Evolutionary conservation across 768 basidiomycete genomes (phyloP).

Genomic region (Lactarius vividus): DNA sequence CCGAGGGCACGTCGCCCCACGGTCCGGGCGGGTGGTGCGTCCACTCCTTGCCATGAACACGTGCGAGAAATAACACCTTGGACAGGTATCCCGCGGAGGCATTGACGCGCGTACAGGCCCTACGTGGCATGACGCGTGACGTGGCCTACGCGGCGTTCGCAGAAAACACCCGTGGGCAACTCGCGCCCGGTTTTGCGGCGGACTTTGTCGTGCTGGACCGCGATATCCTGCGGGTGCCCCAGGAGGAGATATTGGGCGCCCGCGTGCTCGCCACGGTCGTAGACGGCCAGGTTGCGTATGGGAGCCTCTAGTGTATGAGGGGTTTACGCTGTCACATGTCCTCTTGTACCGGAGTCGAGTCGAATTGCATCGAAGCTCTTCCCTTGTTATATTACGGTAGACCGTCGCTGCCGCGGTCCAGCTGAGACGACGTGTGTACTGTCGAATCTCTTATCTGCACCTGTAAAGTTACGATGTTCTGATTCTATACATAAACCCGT

Average conservation of each 20-base stretch:
- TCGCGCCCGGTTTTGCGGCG: conserved; percentile 75
- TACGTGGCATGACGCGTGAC: conserved; percentile 89
- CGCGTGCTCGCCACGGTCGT: conserved; percentile 72
- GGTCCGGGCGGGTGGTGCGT: conserved; percentile 78
- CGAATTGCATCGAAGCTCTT: not conserved
- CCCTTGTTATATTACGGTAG: not conserved
- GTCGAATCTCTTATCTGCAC: no score
- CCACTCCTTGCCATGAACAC: not conserved
- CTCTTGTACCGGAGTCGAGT: not conserved
- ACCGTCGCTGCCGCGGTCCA: not conserved
- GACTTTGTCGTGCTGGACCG: conserved; percentile 84
- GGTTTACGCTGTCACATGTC: no score
- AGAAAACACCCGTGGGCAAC: conserved; percentile 67
- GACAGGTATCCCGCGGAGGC: conserved; percentile 72
- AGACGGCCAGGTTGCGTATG: conserved; percentile 68
- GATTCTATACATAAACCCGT: no score
- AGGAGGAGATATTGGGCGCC: conserved; percentile 58
- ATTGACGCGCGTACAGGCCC: conserved; percentile 76
- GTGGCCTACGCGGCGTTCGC: conserved; percentile 86
- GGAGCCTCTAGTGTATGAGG: conserved; percentile 33
- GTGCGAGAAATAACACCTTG: not conserved
- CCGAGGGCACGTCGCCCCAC: conserved; percentile 75
- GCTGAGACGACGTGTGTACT: not conserved
- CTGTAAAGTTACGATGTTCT: no score
- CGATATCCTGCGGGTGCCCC: conserved; percentile 69